These are phyloP conservation scores for Aspergillus leporis DNA, from an alignment of 495 filamentous ascomycete species.

Conservation along the genomic window DNA sequence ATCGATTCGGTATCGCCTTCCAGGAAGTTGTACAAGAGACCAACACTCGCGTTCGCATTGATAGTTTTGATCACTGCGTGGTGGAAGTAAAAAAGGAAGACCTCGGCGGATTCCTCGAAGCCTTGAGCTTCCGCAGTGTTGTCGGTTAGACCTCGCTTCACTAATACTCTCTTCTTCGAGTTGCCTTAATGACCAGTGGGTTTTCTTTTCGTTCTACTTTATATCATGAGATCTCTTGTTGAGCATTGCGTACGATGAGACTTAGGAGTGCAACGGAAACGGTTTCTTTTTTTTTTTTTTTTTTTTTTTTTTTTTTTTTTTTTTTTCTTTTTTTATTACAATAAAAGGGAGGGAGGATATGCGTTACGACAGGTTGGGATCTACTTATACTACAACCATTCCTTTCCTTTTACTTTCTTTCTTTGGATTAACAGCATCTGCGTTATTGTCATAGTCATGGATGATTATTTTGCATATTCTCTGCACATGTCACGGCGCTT, in stretches of 20 bases:
- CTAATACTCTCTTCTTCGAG: not conserved
- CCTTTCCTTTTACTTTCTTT: slow-evolving; percentile 16
- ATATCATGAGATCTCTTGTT: slow-evolving; percentile 4
- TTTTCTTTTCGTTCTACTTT: slow-evolving; percentile 10
- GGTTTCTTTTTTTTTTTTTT: slow-evolving; percentile 7
- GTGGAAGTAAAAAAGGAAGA: slow-evolving; percentile 97
- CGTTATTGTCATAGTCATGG: slow-evolving; percentile 7
- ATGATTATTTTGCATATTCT: slow-evolving; percentile 18
- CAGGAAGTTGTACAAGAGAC: slow-evolving; percentile 94
- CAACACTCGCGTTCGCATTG: slow-evolving; percentile 83
- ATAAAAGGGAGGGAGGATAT: slow-evolving; percentile 11
- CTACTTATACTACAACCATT: slow-evolving; percentile 16
- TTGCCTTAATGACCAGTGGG: not conserved
- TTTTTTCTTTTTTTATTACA: slow-evolving; percentile 4
- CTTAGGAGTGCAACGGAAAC: slow-evolving; percentile 13
- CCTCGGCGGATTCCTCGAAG: slow-evolving; percentile 85
- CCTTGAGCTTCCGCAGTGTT: slow-evolving; percentile 86
- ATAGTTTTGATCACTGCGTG: slow-evolving; percentile 96
- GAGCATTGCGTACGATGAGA: slow-evolving; percentile 14
- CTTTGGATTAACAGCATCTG: slow-evolving; percentile 18
- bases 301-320: slow-evolving; percentile 8
- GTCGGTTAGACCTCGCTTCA: slow-evolving; percentile 61
- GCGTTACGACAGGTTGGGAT: slow-evolving; percentile 27
- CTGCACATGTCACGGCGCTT: slow-evolving; percentile 29
- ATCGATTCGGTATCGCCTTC: slow-evolving; percentile 92